Evolutionary conservation across 2,329 filamentous ascomycete species (phyloP), one percentile per base, ranked within the genome.

Genomic region (Byssochlamys sp.): DNA sequence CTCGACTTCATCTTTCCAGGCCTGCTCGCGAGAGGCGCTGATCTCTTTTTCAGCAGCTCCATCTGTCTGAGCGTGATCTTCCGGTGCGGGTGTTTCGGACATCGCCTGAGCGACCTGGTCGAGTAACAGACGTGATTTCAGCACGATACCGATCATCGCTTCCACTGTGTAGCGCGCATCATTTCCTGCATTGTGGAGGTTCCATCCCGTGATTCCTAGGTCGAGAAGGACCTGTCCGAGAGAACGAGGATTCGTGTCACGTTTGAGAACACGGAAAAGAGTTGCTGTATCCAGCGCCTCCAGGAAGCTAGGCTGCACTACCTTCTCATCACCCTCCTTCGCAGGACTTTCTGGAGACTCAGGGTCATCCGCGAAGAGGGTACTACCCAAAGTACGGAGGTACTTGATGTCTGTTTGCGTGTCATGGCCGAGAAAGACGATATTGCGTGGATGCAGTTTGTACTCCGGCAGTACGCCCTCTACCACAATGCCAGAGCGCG

Each of bases 121-220:
- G 19, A 64, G 61, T 29, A 63, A 53, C 27, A 67, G 50, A 48
- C 68, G 62, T 9, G 69, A 64, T 49, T 65, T 63, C 25, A 84
- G 72, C 39, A 78, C 79, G 59, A 90, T 81, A 4, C 76, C 82
- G 5, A 96, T 70, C 78, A 94, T 82, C 6, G 84, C 87, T 60
- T 86, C 84, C 61, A 95, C 73, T 0, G 90, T 92, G 69, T 88
- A 94, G 1, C 85, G 81, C 0, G 91, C 90, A 68, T 96, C 91
- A 62, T 96, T 96, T 1, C 91, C 82, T 0, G 86, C 91, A 67
- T 95, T 95, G 72, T 96, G 91, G n/a, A 92, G 77, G 63, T 88
- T 79, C 71, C 77, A 82, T 49, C 78, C 82, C 0, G 74, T 65
- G 7, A 95, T 81, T 2, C 81, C 81, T 28, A 96, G 76, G 4